Evolutionary conservation across 1,284 basidiomycete species (phyloP).

Genomic region (Rugosomyces carneus): DNA sequence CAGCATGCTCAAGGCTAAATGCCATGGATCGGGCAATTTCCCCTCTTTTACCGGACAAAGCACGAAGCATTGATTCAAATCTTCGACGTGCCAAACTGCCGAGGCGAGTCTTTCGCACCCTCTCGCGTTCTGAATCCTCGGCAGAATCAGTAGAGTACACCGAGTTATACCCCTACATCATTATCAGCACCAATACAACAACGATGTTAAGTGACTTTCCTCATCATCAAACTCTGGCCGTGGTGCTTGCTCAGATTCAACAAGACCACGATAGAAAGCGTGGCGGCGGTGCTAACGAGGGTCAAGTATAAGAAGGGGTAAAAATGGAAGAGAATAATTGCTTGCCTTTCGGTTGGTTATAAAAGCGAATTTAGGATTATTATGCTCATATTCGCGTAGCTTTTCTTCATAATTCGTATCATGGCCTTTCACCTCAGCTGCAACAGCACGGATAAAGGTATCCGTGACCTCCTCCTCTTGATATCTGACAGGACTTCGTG

Average conservation of each 20-base stretch:
- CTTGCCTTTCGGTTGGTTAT: constrained; percentile 50
- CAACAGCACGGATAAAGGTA: constrained; percentile 80
- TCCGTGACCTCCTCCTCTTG: constrained; percentile 72
- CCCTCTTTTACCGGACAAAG: constrained; percentile 79
- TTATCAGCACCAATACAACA: constrained; percentile 7
- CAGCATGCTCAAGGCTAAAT: constrained; percentile 92
- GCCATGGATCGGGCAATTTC: constrained; percentile 94
- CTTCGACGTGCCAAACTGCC: constrained; percentile 74
- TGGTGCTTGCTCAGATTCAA: constrained; percentile 56
- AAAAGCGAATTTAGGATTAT: constrained; percentile 82
- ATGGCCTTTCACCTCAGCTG: constrained; percentile 77
- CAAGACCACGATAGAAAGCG: constrained; percentile 72
- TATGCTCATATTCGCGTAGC: constrained; percentile 69
- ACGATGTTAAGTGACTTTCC: constrained; percentile 34
- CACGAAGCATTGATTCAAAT: constrained; percentile 87
- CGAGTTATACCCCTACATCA: constrained; percentile 76
- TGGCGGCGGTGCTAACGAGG: constrained; percentile 68
- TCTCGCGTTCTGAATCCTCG: constrained; percentile 88
- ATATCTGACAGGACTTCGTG: constrained; percentile 30
- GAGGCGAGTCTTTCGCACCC: constrained; percentile 64
- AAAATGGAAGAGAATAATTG: not conserved
- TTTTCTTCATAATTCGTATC: constrained; percentile 73
- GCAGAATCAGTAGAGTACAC: constrained; percentile 93
- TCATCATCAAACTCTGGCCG: constrained; percentile 83
- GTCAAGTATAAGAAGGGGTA: not conserved